Evolutionary conservation across 345 rosid species (phyloP).

Genomic region (Pseudoturritis turrita): DNA sequence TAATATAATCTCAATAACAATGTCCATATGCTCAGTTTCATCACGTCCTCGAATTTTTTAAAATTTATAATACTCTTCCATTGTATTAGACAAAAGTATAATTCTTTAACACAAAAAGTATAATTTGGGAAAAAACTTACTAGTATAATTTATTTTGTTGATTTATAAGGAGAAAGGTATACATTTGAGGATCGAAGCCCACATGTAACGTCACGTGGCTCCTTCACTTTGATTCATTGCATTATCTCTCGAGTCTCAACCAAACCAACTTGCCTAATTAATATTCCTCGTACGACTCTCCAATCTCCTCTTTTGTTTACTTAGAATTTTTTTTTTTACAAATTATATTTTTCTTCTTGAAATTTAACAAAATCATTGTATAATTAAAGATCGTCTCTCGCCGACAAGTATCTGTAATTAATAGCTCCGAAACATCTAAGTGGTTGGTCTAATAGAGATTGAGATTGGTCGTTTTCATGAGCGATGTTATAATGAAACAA

Average conservation of each 20-base stretch:
- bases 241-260: constrained; percentile 14
- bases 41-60: not conserved
- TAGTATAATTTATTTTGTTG: not conserved
- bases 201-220: constrained; percentile 29
- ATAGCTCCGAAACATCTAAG: not conserved
- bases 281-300: constrained; percentile 19
- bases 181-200: not conserved
- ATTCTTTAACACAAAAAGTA: not conserved
- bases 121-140: not conserved
- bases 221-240: constrained; percentile 19
- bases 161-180: not conserved
- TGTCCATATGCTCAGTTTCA: constrained; percentile 21
- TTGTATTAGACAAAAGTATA: not conserved
- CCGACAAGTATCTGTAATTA: constrained; percentile 13
- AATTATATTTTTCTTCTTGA: not conserved
- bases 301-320: not conserved
- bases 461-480: constrained; percentile 20
- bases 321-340: not conserved
- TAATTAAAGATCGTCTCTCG: not conserved
- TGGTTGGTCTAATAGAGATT: constrained; percentile 8
- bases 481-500: constrained; percentile 12
- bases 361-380: not conserved
- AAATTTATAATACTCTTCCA: not conserved
- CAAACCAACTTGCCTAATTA: constrained; percentile 22
- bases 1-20: not conserved